phyloP scores from a whole-genome alignment of 495 filamentous ascomycete species.

The Penicillium arizonense region DNA sequence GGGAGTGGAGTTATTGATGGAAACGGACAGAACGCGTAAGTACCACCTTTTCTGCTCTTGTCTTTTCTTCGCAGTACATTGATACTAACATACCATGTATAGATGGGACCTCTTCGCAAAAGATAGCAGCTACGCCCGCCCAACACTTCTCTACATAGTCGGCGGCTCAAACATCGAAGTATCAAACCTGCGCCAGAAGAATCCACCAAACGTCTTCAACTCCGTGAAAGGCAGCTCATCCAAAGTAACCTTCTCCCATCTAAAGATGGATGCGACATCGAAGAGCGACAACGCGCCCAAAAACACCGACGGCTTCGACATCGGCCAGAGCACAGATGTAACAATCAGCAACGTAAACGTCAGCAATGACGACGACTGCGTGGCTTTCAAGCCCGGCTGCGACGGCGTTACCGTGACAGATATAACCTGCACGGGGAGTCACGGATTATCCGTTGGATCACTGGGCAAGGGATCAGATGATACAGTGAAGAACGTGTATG shows the following conservation, averaged over 20 bases:
- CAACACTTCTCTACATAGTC: conserved; percentile 42
- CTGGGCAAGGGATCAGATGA: conserved; percentile 31
- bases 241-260: conserved; percentile 29
- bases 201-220: conserved; percentile 46
- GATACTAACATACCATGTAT: background rate
- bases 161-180: conserved; percentile 33
- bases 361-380: conserved; percentile 47
- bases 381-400: conserved; percentile 44
- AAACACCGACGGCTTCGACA: conserved; percentile 47
- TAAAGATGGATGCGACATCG: conserved; percentile 35
- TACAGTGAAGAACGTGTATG: conserved; percentile 38
- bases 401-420: conserved; percentile 35
- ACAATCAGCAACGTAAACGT: conserved; percentile 32
- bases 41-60: background rate
- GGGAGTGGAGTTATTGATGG: conserved; percentile 45
- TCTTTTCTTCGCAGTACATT: background rate
- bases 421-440: conserved; percentile 41
- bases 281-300: conserved; percentile 36
- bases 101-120: conserved; percentile 38
- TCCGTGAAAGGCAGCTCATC: conserved; percentile 32
- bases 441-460: conserved; percentile 42
- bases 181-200: conserved; percentile 32
- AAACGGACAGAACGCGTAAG: conserved; percentile 41
- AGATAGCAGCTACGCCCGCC: conserved; percentile 34
- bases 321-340: conserved; percentile 41